Evolutionary conservation across 2,329 filamentous ascomycete genomes (phyloP), one percentile per base, ranked within the genome.

Genomic region (Ophiostoma sp.): DNA sequence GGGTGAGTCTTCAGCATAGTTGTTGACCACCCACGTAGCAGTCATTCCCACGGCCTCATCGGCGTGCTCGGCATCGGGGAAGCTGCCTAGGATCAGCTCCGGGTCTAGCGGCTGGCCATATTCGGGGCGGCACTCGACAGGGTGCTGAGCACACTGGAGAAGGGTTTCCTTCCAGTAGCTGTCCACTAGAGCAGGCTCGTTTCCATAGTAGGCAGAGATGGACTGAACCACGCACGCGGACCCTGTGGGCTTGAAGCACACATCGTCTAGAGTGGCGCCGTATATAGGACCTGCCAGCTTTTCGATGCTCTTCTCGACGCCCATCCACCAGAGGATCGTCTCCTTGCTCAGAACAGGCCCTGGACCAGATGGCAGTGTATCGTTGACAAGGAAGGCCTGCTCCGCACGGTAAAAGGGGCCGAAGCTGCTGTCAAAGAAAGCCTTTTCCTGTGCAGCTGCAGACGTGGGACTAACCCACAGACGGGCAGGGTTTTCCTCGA

Each of bases 381-480:
- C 93, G 72, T 98, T 99, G 71, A 98, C 92, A 14, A 99, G 78
- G 77, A 99, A 99, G 0, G 89, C 87, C 78, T 99, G 95, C 77
- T 99, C 91, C 0, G 93, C 90, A 55, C 95, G 90, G 79, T 95
- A 99, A 75, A 99, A 99, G 0, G 94, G 93, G 0, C 95, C 96
- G 76, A 99, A 99, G 73, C 92, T 93, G 47, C 85, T 77, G 76
- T 99, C 96, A 72, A 98, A 99, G 76, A 96, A 99, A 1, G 85
- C 85, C 80, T 99, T 99, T 76, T 99, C 94, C 76, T 92, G 85
- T 0, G 95, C 95, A 27, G 96, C 94, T 65, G 88, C 86, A 4
- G 95, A 98, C 8, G 90, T 90, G 7, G 95, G 95, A 74, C 94
- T 93, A n/a, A 99, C 95, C 95, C 95, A 99, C 8, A 99, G 81